Evolutionary conservation across 2,329 filamentous ascomycete species (phyloP).

Genomic region (Podosphaera xanthii): DNA sequence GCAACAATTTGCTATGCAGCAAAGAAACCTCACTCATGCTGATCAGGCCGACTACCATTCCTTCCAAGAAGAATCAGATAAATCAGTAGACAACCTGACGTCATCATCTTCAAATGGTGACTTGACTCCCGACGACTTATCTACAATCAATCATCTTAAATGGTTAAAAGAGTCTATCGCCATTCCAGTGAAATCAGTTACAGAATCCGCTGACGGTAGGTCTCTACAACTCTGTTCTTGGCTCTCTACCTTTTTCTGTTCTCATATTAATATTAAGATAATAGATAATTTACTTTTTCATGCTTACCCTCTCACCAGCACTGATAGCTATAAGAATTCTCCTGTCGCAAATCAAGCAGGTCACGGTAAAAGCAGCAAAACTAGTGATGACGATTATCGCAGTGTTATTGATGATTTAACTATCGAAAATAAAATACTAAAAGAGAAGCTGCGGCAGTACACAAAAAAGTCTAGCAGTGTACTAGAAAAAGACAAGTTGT

Average conservation of each 20-base stretch:
- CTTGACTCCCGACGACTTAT: conserved; percentile 4
- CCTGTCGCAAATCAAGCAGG: neutral
- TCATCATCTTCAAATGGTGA: conserved; percentile 6
- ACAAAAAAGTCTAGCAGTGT: conserved; percentile 43
- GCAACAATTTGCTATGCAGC: too few relatives aligned
- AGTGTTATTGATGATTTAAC: conserved; percentile 77
- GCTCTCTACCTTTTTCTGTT: neutral
- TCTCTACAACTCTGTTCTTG: neutral
- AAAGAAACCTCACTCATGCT: too few relatives aligned
- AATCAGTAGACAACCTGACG: too few relatives aligned
- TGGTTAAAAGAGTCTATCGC: conserved; percentile 14
- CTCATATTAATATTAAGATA: neutral
- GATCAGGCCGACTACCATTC: too few relatives aligned
- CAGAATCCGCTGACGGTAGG: conserved; percentile 10
- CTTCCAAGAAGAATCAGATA: too few relatives aligned
- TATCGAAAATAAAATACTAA: conserved; percentile 59
- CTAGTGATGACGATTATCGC: conserved; percentile 43
- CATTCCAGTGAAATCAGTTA: conserved; percentile 4
- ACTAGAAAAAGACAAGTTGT: conserved; percentile 52
- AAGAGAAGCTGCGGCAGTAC: conserved; percentile 47
- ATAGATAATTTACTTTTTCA: conserved; percentile 13
- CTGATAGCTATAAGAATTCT: conserved; percentile 4
- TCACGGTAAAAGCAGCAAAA: conserved; percentile 4
- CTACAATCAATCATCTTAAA: conserved; percentile 5
- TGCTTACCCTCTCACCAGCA: conserved; percentile 6